These are phyloP conservation scores for Nakazawaea ishiwadae DNA, from an alignment of 805 yeast genomes.

Conservation along the genomic window DNA sequence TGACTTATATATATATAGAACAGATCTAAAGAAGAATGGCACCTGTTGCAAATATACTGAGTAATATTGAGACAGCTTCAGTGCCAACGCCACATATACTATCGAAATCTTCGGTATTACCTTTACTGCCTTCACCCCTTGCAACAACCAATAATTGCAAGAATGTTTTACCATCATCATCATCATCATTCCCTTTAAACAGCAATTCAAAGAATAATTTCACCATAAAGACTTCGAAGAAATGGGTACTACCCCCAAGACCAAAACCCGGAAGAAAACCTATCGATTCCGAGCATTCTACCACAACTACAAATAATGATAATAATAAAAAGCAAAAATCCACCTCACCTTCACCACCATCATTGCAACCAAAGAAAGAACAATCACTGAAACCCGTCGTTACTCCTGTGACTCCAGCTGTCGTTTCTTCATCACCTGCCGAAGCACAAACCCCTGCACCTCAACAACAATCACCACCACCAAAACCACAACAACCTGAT, in stretches of 20 bases:
- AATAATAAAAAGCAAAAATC: neutral
- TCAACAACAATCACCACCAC: too few species aligned
- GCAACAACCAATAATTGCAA: neutral
- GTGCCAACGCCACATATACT: neutral
- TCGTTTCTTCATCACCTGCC: too few species aligned
- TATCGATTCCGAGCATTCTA: slow-evolving; percentile 13
- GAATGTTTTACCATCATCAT: neutral
- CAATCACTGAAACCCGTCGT: neutral
- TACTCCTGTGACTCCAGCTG: too few species aligned
- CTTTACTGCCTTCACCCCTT: neutral
- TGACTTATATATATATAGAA: too few species aligned
- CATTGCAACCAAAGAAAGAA: neutral
- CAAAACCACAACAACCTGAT: neutral
- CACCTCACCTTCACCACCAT: neutral
- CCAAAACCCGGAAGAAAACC: slow-evolving; percentile 72
- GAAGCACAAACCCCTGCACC: too few species aligned
- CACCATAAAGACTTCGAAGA: slow-evolving; percentile 58
- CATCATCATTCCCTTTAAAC: neutral
- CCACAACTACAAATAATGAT: neutral
- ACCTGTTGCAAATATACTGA: too few species aligned
- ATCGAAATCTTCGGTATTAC: neutral
- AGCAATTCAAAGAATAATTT: slow-evolving; percentile 4
- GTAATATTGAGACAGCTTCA: too few species aligned
- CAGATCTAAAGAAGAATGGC: too few species aligned
- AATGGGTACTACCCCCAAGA: slow-evolving; percentile 83